A percentile compares a stretch with the other conserved stretches of the same genome.
Conservation (phyloP, 1,284 basidiomycete genomes). For the Cronartium quercuum region DNA sequence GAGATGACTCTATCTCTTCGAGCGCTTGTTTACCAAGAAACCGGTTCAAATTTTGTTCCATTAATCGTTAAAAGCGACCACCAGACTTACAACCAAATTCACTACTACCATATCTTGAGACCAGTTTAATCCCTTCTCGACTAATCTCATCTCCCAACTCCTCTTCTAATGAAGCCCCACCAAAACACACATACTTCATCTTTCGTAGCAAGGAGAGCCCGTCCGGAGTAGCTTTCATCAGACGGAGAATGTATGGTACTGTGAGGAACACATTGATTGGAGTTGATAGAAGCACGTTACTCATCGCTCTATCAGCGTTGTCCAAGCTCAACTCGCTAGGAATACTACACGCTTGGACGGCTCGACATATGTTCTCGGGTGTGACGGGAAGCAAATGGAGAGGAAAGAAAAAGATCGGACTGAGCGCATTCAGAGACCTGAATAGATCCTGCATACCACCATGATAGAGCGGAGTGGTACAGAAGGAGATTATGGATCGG, state of each 20-base stretch:
- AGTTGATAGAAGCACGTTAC: not conserved
- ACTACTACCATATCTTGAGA: conserved; percentile 57
- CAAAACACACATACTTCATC: conserved; percentile 57
- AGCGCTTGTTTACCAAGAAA: too few relatives aligned
- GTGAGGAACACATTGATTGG: conserved; percentile 48
- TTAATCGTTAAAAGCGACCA: conserved; percentile 15
- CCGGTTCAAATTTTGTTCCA: conserved; percentile 43
- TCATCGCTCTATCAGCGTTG: not conserved
- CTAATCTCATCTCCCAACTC: conserved; percentile 59
- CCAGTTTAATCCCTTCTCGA: conserved; percentile 55
- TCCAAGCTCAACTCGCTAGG: not conserved
- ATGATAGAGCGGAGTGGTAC: conserved; percentile 53
- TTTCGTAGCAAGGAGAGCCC: conserved; percentile 53
- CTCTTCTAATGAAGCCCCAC: conserved; percentile 52
- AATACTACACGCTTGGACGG: conserved; percentile 45
- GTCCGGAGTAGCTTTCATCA: conserved; percentile 56
- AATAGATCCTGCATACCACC: conserved; percentile 52
- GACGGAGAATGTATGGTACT: conserved; percentile 54
- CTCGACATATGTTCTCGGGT: conserved; percentile 45
- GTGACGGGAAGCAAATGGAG: conserved; percentile 49
- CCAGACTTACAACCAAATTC: conserved; percentile 45
- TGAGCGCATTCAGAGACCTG: conserved; percentile 50
- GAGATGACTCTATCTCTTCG: too few relatives aligned
- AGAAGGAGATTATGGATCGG: conserved; percentile 48
- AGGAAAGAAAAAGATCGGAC: conserved; percentile 50